These are phyloP conservation scores for Arthrobotrys entomopaga DNA, from an alignment of 2,329 filamentous ascomycete genomes.

Conservation along the genomic window DNA sequence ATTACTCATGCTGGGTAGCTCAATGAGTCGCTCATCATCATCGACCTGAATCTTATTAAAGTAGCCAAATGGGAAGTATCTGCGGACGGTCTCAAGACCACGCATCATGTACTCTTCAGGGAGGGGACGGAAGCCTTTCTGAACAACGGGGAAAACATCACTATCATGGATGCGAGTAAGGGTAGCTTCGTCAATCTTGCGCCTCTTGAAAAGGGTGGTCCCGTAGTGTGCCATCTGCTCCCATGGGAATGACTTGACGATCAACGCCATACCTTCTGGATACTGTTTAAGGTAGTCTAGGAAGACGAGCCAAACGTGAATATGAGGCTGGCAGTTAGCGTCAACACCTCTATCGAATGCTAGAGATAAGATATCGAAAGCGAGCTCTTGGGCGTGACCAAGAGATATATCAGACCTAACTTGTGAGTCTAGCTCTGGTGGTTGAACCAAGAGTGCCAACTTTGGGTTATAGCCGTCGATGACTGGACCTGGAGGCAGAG, in stretches of 20 bases:
- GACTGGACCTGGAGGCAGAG: slow-evolving; percentile 38
- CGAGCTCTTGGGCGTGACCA: slow-evolving; percentile 63
- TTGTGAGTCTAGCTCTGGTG: slow-evolving; percentile 33
- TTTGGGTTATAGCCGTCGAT: slow-evolving; percentile 38
- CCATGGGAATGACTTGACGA: slow-evolving; percentile 68
- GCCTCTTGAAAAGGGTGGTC: slow-evolving; percentile 62
- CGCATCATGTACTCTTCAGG: slow-evolving; percentile 76
- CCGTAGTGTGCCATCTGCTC: slow-evolving; percentile 65
- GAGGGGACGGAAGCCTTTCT: slow-evolving; percentile 67
- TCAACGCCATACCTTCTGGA: slow-evolving; percentile 63
- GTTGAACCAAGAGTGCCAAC: slow-evolving; percentile 32
- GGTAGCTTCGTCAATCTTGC: slow-evolving; percentile 56
- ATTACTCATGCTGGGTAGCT: slow-evolving; percentile 69
- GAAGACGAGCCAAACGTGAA: slow-evolving; percentile 73
- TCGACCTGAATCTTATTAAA: slow-evolving; percentile 66
- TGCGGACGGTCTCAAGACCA: slow-evolving; percentile 71
- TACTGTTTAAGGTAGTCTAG: slow-evolving; percentile 65
- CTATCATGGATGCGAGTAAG: slow-evolving; percentile 62
- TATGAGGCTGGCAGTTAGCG: slow-evolving; percentile 70
- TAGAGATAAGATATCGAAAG: slow-evolving; percentile 64
- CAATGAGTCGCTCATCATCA: slow-evolving; percentile 75
- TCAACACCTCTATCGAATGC: slow-evolving; percentile 69
- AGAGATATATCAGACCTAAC: slow-evolving; percentile 59
- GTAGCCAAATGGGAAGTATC: slow-evolving; percentile 67
- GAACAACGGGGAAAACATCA: slow-evolving; percentile 65